Evolutionary conservation across 371 early-diverging fungal genomes (phyloP), one percentile per base, ranked within the genome.

Genomic region (Lichtheimia hyalospora): DNA sequence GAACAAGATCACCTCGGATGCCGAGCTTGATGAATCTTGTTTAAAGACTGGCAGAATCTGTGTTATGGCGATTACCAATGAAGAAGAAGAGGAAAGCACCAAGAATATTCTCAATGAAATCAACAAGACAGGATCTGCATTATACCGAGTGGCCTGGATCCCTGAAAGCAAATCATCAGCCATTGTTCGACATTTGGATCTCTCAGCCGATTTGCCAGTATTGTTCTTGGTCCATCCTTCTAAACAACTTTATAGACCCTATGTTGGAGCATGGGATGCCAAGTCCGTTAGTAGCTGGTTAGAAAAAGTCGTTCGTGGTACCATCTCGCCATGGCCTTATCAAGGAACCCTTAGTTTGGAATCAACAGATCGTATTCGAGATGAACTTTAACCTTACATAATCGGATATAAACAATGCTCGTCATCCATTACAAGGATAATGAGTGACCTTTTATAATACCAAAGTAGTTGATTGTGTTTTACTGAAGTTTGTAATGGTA

Each of bases 231-330:
- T 93, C 21, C 85, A 84, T 64, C 84, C 84, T 39, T 66, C 71
- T 23, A 89, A 86, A 68, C 81, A 85, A 51, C 80, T 84, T 0
- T 92, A 82, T 65, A 67, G 89, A 41, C 82, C 86, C 5, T 88
- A 87, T 61, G 68, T 89, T 20, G 93, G 92, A 3, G 82, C 84
- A 0, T 93, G 88, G 77, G 89, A 89, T 28, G 79, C 81, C 27
- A 66, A 75, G 10, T 77, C 78, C 6, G 71, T 94, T 18, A 69
- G 70, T 49, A 70, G 66, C 23, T 89, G 85, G 87, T 58, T 85
- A 40, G 73, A 77, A 40, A 65, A 75, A 53, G 55, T 82, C 42
- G 54, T 58, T 15, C 43, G 66, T 34, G 77, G 83, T 34, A 69
- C 76, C 39, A 39, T 73, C 39, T 68, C 70, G 56, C 77, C 77